A percentile compares a stretch with the other conserved stretches of the same genome.
phyloP scores from a whole-genome alignment of 495 filamentous ascomycete genomes.

The Penicillium ochrochloron region DNA sequence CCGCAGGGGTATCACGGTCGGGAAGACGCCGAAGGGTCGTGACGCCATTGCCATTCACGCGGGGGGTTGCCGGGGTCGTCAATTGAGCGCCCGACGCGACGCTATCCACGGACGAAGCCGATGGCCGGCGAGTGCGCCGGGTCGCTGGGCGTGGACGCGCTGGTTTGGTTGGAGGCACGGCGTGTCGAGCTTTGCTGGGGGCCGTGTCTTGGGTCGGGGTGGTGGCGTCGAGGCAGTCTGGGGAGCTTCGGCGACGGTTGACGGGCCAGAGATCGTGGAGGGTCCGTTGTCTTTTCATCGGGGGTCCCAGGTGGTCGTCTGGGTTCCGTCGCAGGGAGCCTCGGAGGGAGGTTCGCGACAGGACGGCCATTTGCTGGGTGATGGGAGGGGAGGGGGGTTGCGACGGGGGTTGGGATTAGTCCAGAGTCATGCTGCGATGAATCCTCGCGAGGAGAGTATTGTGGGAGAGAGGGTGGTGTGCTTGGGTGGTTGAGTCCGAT shows the following conservation, averaged over 20 bases:
- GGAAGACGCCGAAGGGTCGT: constrained; percentile 20
- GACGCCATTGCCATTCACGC: constrained; percentile 28
- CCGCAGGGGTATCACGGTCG: constrained; percentile 21
- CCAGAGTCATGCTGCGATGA: constrained; percentile 24
- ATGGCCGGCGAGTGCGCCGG: constrained; percentile 27
- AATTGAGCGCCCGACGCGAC: constrained; percentile 26
- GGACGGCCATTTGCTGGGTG: constrained; percentile 42
- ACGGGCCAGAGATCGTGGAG: constrained; percentile 27
- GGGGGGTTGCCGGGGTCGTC: constrained; percentile 24
- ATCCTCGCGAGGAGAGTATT: background rate
- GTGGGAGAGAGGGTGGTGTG: background rate
- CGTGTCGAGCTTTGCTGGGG: constrained; percentile 25
- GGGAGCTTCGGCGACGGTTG: constrained; percentile 42
- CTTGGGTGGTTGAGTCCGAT: background rate
- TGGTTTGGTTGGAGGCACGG: constrained; percentile 28
- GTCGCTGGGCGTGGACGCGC: constrained; percentile 30
- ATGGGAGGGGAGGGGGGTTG: constrained; percentile 3
- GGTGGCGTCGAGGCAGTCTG: constrained; percentile 46
- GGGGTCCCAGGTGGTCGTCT: constrained; percentile 34
- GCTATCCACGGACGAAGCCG: constrained; percentile 27
- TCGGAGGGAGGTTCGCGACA: constrained; percentile 44
- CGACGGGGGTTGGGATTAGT: constrained; percentile 15
- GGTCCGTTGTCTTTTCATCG: constrained; percentile 39
- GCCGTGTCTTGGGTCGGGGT: constrained; percentile 21
- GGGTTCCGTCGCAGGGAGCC: constrained; percentile 41